A percentile compares a stretch with the other conserved stretches of the same genome.
Evolutionary conservation across 202 grass and related monocot species (phyloP).

Genomic region (Schoenoplectus tabernaemontani): DNA sequence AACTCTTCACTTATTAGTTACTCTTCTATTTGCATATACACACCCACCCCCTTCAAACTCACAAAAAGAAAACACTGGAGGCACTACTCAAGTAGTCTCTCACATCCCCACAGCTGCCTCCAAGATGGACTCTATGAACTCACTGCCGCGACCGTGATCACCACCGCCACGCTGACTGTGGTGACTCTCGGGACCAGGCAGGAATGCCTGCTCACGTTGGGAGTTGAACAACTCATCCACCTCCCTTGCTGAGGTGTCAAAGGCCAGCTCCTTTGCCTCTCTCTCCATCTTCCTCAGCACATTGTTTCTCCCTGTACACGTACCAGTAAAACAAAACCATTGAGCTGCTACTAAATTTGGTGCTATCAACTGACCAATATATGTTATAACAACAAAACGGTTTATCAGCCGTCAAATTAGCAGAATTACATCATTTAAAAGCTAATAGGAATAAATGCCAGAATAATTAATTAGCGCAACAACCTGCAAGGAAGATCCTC

Average conservation of each 20-base stretch:
- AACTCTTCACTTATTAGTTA: background rate
- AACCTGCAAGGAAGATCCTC: constrained; percentile 44
- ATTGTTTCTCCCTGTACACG: constrained; percentile 39
- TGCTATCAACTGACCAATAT: background rate
- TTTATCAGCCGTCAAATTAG: background rate
- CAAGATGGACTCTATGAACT: background rate
- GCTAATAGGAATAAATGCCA: background rate
- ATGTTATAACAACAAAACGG: background rate
- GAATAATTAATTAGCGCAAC: background rate
- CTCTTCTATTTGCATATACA: constrained; percentile 4
- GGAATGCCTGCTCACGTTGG: constrained; percentile 46
- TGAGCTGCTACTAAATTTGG: background rate
- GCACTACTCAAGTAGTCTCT: background rate
- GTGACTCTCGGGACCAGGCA: constrained; percentile 28
- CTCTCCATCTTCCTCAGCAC: constrained; percentile 38
- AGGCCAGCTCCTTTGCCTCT: constrained; percentile 38
- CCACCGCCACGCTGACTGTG: background rate
- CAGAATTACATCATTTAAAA: background rate
- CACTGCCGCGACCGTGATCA: background rate
- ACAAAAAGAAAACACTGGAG: background rate
- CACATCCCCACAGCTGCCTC: constrained; percentile 8
- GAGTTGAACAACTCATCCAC: constrained; percentile 56
- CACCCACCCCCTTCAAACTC: background rate
- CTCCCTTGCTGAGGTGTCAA: constrained; percentile 34
- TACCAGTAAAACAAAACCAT: background rate